Evolutionary conservation across 805 yeast genomes (phyloP), one percentile per base, ranked within the genome.

Genomic region (Barnettozyma sp.): DNA sequence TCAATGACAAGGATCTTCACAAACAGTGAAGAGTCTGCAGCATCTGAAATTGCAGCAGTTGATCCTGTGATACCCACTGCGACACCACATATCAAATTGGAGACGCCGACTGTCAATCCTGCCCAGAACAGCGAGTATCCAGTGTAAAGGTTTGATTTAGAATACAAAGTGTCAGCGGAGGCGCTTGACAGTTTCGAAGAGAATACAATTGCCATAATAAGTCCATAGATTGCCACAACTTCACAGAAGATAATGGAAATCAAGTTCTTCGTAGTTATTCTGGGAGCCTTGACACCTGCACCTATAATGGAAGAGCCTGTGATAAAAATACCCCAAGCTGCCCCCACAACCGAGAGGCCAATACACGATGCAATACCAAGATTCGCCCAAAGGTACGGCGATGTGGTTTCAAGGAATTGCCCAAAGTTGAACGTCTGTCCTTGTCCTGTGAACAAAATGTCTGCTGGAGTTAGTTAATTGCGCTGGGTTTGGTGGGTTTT

Each of bases 101-200:
- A 78, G 22, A 84, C 58, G 26, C 98, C 98, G 33, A 92, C 98
- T 5, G 98, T 92, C 34, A 88, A 56, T 20, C 98, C 98, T 18
- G 97, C 98, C 98, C 98, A 92, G 61, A 92, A 92, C 43, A 92
- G 69, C 7, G 97, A 78, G 57, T 78, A 92, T 6, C 98, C 98
- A 5, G 98, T 92, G 64, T 85, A 92, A 51, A 88, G 65, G 63
- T 92, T 92, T 38, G 81, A 83, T 53, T 78, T 76, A n/a, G 95
- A 74, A 55, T 66, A 77, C 38, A 88, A 62, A 4, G 74, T 65
- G 21, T 67, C 71, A n/a, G 71, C 63, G 4, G 75, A 59, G 7
- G 81, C 78, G 25, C 82, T 87, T 20, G 77, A 70, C 50, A 92
- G 69, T 59, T 92, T 92, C 20, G 97, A 77, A 14, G 95, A 83